Evolutionary conservation across 139 green algal genomes (phyloP), one percentile per base, ranked within the genome.

Genomic region (Trebouxia sp.): DNA sequence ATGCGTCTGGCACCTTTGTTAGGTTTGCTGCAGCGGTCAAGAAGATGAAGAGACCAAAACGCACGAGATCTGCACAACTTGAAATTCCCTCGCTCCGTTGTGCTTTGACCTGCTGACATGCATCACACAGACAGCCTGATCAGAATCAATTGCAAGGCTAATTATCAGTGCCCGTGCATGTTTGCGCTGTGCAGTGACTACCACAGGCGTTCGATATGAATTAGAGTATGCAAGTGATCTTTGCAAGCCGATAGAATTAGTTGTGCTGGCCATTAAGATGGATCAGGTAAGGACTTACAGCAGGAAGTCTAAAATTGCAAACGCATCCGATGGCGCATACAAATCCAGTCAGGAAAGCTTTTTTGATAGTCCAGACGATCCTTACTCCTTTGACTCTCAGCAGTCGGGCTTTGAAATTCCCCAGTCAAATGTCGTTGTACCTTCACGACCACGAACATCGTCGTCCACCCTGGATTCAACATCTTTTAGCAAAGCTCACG

Each of bases 361-460:
- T 41, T 72, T 72, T 42, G 62, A 72, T 37, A 72, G 62, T 30
- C 62, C 62, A 72, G 62, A 72, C 62, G 62, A 72, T 72, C 62
- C 62, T 45, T 72, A 72, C 62, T 72, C 11, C 43, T 72, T 72
- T 24, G 62, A 72, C 62, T 72, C 62, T n/a, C 62, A 72, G 15
- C 32, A 45, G 0, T 72, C 62, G 9, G 15, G 1, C 10, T 3
- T 39, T 30, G 28, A 43, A 24, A 5, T 6, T 45, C 35, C 62
- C 14, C 15, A n/a, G 32, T 22, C 30, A 5, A 72, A 15, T 37
- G 10, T 1, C 6, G 35, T n/a, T 37, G 12, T 7, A 53, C 47
- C 15, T 17, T 17, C 47, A 53, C 47, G 20, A 14, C 47, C 47
- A 53, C 4, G 14, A 17, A 53, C 20, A 14, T 53, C 14, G n/a